Percentiles rank a stretch among this genome's conserved stretches.
These are phyloP conservation scores for Brachypodium distachyon DNA, from an alignment of 202 grass and related monocot genomes.

Conservation along the genomic window DNA sequence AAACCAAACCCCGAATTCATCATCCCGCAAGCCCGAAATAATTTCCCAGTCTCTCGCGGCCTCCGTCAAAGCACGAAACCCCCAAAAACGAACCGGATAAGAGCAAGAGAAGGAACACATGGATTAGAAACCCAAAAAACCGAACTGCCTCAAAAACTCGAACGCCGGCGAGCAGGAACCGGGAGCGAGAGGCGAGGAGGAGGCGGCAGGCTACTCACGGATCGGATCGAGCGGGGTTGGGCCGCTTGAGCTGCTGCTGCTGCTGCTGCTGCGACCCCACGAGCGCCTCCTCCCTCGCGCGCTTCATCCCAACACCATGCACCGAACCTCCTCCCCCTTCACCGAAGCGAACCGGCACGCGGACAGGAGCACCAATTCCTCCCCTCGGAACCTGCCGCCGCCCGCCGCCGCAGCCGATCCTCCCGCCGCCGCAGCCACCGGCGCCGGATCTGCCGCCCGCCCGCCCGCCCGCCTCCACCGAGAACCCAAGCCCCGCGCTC, in stretches of 20 bases:
- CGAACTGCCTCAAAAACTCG: neutral
- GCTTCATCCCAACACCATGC: slow-evolving; percentile 49
- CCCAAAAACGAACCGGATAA: neutral
- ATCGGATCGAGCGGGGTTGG: slow-evolving; percentile 74
- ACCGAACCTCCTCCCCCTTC: neutral
- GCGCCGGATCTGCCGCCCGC: slow-evolving; percentile 17
- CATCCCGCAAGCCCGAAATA: neutral
- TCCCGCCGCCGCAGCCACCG: neutral
- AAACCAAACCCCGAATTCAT: neutral
- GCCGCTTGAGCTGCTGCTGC: slow-evolving; percentile 75
- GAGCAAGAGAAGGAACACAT: neutral
- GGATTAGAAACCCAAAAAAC: neutral
- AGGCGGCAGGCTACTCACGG: slow-evolving; percentile 54
- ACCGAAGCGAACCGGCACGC: neutral
- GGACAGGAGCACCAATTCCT: neutral
- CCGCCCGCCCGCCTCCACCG: neutral
- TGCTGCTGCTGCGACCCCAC: slow-evolving; percentile 42
- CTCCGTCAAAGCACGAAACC: neutral
- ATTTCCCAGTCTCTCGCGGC: neutral
- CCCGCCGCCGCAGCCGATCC: slow-evolving; percentile 15
- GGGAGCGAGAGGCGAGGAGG: neutral
- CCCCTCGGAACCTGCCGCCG: neutral
- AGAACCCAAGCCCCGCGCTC: neutral
- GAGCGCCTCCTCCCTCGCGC: slow-evolving; percentile 49
- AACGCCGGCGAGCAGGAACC: neutral